These are phyloP conservation scores for Capsicum pubescens DNA, from an alignment of 257 asterid species.

Conservation along the genomic window DNA sequence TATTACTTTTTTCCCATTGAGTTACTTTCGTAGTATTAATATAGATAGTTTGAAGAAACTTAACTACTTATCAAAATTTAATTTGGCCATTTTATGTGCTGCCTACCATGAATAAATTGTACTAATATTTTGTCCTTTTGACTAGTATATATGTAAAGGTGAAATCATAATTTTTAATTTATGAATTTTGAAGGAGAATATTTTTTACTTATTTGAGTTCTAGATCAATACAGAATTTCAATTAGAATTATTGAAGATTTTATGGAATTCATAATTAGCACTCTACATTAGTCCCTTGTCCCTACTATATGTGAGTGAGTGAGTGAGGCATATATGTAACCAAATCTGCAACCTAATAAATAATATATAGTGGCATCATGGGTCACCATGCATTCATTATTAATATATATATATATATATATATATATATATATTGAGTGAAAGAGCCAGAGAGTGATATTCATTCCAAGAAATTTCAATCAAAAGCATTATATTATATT, in stretches of 20 bases:
- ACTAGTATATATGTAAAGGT: neutral
- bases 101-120: neutral
- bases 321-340: too few species aligned
- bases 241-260: too few species aligned
- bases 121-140: neutral
- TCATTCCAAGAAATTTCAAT: neutral
- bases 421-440: neutral
- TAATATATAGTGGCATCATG: neutral
- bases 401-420: neutral
- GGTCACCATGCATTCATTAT: neutral
- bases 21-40: neutral
- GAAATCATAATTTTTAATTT: too few species aligned
- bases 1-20: neutral
- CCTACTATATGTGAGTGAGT: too few species aligned
- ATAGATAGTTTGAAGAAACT: neutral
- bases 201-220: too few species aligned
- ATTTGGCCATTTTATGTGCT: neutral
- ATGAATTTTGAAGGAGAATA: too few species aligned
- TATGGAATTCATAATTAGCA: too few species aligned
- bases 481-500: neutral
- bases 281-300: too few species aligned
- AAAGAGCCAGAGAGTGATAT: neutral
- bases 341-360: neutral
- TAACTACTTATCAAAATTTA: neutral
- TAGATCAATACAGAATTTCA: too few species aligned